Evolutionary conservation across 1,284 basidiomycete genomes (phyloP), one percentile per base, ranked within the genome.

Genomic region (Meira nashicola): DNA sequence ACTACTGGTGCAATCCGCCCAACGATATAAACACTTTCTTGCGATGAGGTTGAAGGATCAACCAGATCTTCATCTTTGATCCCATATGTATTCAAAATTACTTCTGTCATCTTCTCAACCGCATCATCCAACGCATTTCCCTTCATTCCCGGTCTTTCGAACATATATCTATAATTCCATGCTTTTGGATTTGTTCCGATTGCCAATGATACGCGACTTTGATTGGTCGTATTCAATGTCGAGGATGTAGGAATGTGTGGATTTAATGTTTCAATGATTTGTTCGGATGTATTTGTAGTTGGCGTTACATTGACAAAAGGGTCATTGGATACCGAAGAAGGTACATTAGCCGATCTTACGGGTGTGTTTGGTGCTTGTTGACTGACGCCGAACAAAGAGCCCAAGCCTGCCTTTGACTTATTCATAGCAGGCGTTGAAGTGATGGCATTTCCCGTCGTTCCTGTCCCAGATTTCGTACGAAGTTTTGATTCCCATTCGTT

Each of bases 121-220:
- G 66, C 65, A 40, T 73, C 68, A 52, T 76, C 74, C 19, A 76
- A 62, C 9, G 64, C 65, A 49, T 76, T 71, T 23, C 65, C 73
- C 41, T 74, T 74, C 25, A 71, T 71, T 21, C 49, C 60, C 21
- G 46, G 51, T 38, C 60, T 51, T 39, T 77, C 73, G 55, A 76
- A 77, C 74, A 76, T 76, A 61, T 77, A 77, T 2, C 75, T 65
- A 54, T 76, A 76, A 39, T 69, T 68, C 73, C 72, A 77, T 15
- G 65, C 65, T 38, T 66, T 70, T 2, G 71, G 64, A 43, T 76
- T 67, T 14, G 66, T 74, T 39, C 71, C 70, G 58, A 72, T 72
- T 11, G 72, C 72, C 39, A 77, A 62, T 28, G 68, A 57, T 23
- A 75, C 71, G 41, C 74, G 68, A 19, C 58, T 60, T 25, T 44